phyloP scores from a whole-genome alignment of 2,329 filamentous ascomycete genomes.

The Claviceps humidiphila region DNA sequence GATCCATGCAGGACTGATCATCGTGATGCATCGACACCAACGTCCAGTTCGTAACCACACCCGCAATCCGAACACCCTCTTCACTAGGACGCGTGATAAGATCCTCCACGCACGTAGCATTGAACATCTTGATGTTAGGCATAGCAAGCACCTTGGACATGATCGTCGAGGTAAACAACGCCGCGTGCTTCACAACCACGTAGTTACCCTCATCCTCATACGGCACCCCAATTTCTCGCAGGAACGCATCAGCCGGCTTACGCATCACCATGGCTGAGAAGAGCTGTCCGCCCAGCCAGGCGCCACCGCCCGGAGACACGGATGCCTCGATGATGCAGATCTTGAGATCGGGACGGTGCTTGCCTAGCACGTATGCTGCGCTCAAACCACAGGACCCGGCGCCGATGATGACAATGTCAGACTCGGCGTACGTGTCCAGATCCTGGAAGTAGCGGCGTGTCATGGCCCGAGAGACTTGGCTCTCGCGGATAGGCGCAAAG shows the following conservation, averaged over 20 bases:
- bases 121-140: conserved; percentile 93
- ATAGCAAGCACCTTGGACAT: conserved; percentile 71
- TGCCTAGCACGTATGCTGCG: conserved; percentile 72
- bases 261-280: conserved; percentile 95
- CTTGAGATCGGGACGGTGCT: conserved; percentile 74
- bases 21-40: conserved; percentile 78
- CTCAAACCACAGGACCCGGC: conserved; percentile 81
- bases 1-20: conserved; percentile 91
- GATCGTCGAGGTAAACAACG: conserved; percentile 80
- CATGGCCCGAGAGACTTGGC: conserved; percentile 86
- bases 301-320: conserved; percentile 76
- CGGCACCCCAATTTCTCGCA: conserved; percentile 66
- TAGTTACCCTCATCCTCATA: conserved; percentile 82
- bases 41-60: conserved; percentile 94
- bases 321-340: conserved; percentile 84
- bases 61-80: conserved; percentile 56
- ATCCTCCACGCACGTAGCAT: conserved; percentile 84
- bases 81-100: conserved; percentile 64
- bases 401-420: conserved; percentile 85
- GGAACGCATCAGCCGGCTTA: conserved; percentile 77
- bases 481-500: conserved; percentile 81
- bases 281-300: conserved; percentile 87
- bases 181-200: conserved; percentile 88
- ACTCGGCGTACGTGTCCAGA: conserved; percentile 79
- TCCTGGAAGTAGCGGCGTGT: conserved; percentile 85